Evolutionary conservation across 192 early-diverging fungal genomes (phyloP), one percentile per base, ranked within the genome.

Genomic region (Coemansia biformis): DNA sequence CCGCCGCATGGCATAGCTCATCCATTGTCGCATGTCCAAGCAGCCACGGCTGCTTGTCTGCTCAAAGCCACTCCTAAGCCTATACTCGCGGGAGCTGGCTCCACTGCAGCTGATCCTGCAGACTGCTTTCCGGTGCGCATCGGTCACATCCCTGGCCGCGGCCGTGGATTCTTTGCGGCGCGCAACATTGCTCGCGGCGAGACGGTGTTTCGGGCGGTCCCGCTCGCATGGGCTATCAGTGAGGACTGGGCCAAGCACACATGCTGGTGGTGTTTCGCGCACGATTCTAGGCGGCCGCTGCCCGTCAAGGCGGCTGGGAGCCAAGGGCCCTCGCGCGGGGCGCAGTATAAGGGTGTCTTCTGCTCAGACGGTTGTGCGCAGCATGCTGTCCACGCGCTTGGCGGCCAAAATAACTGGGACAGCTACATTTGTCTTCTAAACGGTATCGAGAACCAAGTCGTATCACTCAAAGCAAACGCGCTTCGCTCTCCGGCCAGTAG

Each of bases 91-190:
- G n/a, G n/a, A n/a, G n/a, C n/a, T n/a, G n/a, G n/a, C n/a, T n/a
- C n/a, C n/a, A n/a, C n/a, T n/a, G 49, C 37, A 33, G 15, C 23
- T 11, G 33, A 43, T 8, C 24, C 23, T 15, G 16, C 18, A 11
- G 28, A 14, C 18, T 41, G 23, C 30, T 73, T 73, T 16, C 69
- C 69, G 12, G 24, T 73, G 35, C 48, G 38, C n/a, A 66, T 73
- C 30, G 42, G 39, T 7, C 38, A 53, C 29, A 54, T 61, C 10
- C 48, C 57, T 2, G 69, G 63, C 31, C 69, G 69, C 12, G 69
- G 69, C 2, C 69, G 69, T 10, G 69, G 69, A 4, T 73, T 65
- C 42, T 73, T 73, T 61, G 69, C 69, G 2, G 37, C 62, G 13
- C 52, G 63, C 5, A 47, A 57, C 36, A 61, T 73, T 38, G 34